Evolutionary conservation across 768 basidiomycete genomes (phyloP).

Genomic region (Tulasnella sp.): DNA sequence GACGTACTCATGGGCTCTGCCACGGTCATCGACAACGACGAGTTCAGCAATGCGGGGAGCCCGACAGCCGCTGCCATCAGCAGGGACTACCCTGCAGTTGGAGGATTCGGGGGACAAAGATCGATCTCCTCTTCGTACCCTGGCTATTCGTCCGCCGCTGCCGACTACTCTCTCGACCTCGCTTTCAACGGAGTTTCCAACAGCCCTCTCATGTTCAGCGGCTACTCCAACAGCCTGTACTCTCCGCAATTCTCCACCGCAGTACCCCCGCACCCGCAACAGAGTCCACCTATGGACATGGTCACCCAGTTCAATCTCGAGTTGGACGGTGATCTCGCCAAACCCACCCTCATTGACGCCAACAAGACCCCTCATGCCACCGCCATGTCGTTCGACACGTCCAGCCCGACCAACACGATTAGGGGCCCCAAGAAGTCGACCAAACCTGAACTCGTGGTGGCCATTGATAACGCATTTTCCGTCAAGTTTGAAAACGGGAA

Average conservation of each 20-base stretch:
- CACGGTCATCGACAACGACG: conserved; percentile 25
- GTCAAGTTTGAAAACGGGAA: conserved; percentile 13
- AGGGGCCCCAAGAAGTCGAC: background rate
- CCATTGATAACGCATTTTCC: background rate
- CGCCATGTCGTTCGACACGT: background rate
- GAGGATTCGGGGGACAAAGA: background rate
- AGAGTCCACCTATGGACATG: conserved; percentile 7
- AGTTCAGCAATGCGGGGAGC: conserved; percentile 21
- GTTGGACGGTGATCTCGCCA: background rate
- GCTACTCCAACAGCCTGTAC: background rate
- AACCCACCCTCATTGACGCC: conserved; percentile 1
- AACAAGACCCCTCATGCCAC: background rate
- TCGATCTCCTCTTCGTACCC: conserved; percentile 10
- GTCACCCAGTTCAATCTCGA: background rate
- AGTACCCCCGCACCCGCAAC: background rate
- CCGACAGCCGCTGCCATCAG: background rate
- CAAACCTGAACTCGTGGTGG: background rate
- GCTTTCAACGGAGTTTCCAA: background rate
- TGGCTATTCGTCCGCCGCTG: background rate
- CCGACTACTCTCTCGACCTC: conserved; percentile 13
- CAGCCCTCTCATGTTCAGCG: background rate
- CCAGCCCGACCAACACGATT: conserved; percentile 20
- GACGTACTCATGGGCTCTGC: conserved; percentile 19
- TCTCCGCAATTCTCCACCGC: background rate
- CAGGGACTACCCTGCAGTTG: conserved; percentile 23